These are phyloP conservation scores for Iris pallida DNA, from an alignment of 116 monocot genomes.

Conservation along the genomic window DNA sequence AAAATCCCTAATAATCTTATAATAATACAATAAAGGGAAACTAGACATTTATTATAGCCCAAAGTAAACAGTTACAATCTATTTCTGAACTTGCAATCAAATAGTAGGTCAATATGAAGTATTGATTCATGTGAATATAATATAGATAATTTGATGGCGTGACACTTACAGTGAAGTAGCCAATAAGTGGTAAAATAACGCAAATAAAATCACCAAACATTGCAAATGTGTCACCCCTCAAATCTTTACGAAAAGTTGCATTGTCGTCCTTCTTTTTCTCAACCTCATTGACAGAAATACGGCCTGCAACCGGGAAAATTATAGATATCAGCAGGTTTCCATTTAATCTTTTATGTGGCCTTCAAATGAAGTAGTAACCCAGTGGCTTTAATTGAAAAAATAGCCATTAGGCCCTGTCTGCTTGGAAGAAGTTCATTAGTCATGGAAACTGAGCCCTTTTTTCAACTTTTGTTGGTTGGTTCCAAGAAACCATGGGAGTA, in stretches of 20 bases:
- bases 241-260: constrained; percentile 16
- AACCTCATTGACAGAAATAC: constrained; percentile 7
- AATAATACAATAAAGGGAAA: not conserved
- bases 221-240: constrained; percentile 27
- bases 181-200: constrained; percentile 56
- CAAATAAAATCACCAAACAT: constrained; percentile 54
- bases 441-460: no score
- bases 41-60: not conserved
- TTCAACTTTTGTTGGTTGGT: no score
- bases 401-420: no score
- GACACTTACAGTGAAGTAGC: constrained; percentile 67
- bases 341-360: not conserved
- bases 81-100: not conserved
- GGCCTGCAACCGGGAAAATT: constrained; percentile 19
- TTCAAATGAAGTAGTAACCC: not conserved
- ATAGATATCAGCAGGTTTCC: not conserved
- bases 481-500: no score
- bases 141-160: no score
- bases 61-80: not conserved
- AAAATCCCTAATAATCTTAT: not conserved
- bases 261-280: constrained; percentile 31
- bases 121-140: not conserved
- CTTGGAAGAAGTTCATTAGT: no score
- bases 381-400: no score
- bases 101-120: not conserved